These are phyloP conservation scores for Kazachstania sp. DNA, from an alignment of 1,139 yeast species.

Conservation along the genomic window DNA sequence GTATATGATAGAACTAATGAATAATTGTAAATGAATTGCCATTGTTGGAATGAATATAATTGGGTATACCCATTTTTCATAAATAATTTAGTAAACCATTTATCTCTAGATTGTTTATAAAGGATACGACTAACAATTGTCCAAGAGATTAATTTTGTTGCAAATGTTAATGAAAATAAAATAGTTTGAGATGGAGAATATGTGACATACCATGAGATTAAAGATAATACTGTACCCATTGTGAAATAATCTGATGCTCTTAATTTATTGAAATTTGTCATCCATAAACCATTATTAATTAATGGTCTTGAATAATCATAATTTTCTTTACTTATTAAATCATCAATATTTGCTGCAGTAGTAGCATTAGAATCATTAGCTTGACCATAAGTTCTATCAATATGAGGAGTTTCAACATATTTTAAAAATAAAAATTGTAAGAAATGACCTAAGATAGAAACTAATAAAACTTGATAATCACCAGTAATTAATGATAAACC, in stretches of 20 bases:
- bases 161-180: conserved; percentile 43
- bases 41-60: conserved; percentile 62
- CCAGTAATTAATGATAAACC: conserved; percentile 76
- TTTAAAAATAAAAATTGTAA: conserved; percentile 72
- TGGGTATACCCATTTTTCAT: conserved; percentile 61
- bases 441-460: conserved; percentile 70
- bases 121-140: conserved; percentile 46
- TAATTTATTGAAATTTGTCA: conserved; percentile 53
- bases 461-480: conserved; percentile 61
- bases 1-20: conserved; percentile 38
- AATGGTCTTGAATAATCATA: conserved; percentile 48
- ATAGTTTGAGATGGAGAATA: conserved; percentile 31
- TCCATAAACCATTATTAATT: conserved; percentile 37
- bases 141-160: conserved; percentile 47
- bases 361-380: conserved; percentile 16
- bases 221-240: conserved; percentile 39
- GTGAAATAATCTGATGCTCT: conserved; percentile 61
- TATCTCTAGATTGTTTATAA: conserved; percentile 51
- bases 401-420: conserved; percentile 79
- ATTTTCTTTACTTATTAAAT: conserved; percentile 30
- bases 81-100: conserved; percentile 59
- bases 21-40: conserved; percentile 64
- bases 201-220: conserved; percentile 40
- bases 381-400: conserved; percentile 60
- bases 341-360: conserved; percentile 25